Percentiles rank a stretch among this genome's conserved stretches.
Evolutionary conservation across 2,329 filamentous ascomycete species (phyloP).

Genomic region (Colletotrichum sp.): DNA sequence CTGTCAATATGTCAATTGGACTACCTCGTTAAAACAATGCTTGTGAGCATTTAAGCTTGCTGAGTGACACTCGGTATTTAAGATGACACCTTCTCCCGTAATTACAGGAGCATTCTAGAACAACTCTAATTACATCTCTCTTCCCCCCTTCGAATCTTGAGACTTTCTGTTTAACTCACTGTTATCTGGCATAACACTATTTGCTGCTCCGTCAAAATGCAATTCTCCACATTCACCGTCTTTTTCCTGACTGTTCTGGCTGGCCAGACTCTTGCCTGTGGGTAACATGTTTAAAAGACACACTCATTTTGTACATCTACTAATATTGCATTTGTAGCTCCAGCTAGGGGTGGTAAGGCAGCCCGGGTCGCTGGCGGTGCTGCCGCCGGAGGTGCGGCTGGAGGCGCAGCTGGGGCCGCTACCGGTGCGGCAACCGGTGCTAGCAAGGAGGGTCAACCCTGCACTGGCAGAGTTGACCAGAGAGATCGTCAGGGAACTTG

Average conservation of each 20-base stretch:
- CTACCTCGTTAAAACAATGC: neutral
- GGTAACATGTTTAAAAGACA: neutral
- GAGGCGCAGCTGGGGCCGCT: neutral
- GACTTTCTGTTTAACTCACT: neutral
- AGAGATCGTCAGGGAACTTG: neutral
- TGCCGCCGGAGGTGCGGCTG: neutral
- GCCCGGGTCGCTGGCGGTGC: neutral
- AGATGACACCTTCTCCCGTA: neutral
- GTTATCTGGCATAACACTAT: neutral
- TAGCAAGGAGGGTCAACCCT: neutral
- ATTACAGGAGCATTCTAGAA: neutral
- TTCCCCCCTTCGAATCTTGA: accelerated
- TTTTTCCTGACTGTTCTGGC: neutral
- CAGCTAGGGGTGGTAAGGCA: neutral
- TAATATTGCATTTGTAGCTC: neutral
- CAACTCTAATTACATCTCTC: neutral
- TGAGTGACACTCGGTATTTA: neutral
- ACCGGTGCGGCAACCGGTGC: neutral
- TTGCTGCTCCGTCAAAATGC: neutral
- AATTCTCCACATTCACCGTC: neutral
- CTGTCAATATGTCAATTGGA: neutral
- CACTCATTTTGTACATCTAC: neutral
- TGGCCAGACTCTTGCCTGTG: neutral
- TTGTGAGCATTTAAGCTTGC: neutral
- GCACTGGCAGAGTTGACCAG: neutral